phyloP scores from a whole-genome alignment of 1,139 yeast species.

The Geotrichum phurueaensis region DNA sequence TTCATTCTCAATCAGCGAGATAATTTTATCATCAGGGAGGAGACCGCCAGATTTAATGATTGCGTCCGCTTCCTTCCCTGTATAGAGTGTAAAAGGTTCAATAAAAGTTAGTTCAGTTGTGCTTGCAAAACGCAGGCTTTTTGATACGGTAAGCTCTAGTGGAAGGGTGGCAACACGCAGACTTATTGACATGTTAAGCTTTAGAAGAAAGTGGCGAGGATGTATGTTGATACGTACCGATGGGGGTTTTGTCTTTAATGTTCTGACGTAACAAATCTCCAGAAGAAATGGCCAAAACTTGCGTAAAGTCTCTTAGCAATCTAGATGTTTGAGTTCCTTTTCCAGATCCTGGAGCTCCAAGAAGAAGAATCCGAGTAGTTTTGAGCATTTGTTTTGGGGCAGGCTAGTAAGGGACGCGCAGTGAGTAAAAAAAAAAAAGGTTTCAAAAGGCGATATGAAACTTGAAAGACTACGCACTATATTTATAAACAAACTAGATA shows the following conservation, averaged over 20 bases:
- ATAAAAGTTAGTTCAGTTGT: neutral
- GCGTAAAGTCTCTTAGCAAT: conserved; percentile 50
- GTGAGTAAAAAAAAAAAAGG: neutral
- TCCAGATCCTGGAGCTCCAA: conserved; percentile 95
- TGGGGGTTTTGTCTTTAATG: conserved; percentile 47
- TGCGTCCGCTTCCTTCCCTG: conserved; percentile 42
- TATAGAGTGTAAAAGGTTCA: no score
- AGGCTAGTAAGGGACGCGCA: neutral
- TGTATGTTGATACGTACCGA: conserved; percentile 42
- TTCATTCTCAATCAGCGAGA: conserved; percentile 50
- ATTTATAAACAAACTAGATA: neutral
- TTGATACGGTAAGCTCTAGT: no score
- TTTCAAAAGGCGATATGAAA: neutral
- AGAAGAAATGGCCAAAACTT: conserved; percentile 52
- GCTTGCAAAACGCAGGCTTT: neutral
- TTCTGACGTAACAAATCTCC: conserved; percentile 77
- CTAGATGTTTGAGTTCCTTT: conserved; percentile 82
- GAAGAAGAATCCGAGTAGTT: conserved; percentile 61
- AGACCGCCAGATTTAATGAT: conserved; percentile 59
- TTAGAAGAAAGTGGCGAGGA: neutral
- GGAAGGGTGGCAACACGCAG: no score
- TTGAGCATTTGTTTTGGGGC: conserved; percentile 17
- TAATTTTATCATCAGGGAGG: conserved; percentile 69
- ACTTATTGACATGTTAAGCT: neutral
- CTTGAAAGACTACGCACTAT: neutral